Evolutionary conservation across 768 basidiomycete genomes (phyloP).

Genomic region (Asterophora parasitica): DNA sequence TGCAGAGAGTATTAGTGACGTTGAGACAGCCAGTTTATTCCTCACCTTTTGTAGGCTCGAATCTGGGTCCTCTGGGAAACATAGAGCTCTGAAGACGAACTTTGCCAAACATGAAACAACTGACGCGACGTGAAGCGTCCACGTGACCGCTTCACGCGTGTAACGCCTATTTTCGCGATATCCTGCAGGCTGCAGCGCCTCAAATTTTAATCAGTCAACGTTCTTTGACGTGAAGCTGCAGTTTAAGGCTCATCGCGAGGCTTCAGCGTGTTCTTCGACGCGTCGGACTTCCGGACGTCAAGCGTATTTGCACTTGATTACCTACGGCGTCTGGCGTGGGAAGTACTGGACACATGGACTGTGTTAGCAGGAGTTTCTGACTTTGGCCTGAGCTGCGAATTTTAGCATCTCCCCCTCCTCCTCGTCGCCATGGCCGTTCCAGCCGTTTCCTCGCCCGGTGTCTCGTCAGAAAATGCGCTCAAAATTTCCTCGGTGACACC

Average conservation of each 20-base stretch:
- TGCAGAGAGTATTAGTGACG: conserved; percentile 15
- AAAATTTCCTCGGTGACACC: conserved; percentile 10
- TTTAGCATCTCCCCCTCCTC: conserved; percentile 1
- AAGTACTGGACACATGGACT: conserved; percentile 10
- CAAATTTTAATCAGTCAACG: too few species aligned
- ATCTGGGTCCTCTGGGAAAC: conserved; percentile 48
- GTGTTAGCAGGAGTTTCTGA: conserved; percentile 9
- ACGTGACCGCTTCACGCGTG: conserved; percentile 10
- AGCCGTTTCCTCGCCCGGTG: conserved; percentile 9
- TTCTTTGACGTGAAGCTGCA: too few species aligned
- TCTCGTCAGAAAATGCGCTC: neutral
- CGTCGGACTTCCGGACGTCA: too few species aligned
- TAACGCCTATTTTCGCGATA: too few species aligned
- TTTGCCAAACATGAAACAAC: conserved; percentile 10
- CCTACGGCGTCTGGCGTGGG: conserved; percentile 13
- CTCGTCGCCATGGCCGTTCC: conserved; percentile 14
- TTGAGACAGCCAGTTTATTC: neutral
- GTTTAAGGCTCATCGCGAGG: too few species aligned
- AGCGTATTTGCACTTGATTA: conserved; percentile 10
- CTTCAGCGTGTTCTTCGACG: too few species aligned
- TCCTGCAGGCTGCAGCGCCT: too few species aligned
- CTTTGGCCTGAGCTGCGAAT: conserved; percentile 5
- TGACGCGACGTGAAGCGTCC: conserved; percentile 14
- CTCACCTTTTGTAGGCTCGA: conserved; percentile 36
- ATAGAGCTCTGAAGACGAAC: conserved; percentile 21